Evolutionary conservation across 2,329 filamentous ascomycete genomes (phyloP), one percentile per base, ranked within the genome.

Genomic region (Aspergillus aculeatus): DNA sequence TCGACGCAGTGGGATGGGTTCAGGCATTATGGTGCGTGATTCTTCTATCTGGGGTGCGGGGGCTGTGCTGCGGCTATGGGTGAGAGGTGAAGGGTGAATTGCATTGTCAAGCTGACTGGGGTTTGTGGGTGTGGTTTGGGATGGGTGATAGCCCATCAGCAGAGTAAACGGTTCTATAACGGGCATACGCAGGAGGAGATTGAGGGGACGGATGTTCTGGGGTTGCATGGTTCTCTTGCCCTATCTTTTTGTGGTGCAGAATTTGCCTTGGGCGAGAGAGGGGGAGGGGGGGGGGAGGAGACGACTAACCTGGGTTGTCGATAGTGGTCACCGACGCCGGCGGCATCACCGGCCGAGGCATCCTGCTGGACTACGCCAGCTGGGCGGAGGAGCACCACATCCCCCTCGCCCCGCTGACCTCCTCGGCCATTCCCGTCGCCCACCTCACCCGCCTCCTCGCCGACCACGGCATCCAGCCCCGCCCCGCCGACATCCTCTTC

Each of bases 401-500:
- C 21, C n/a, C 65, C 2, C 64, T 79, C n/a, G 73, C 76, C 0
- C 69, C 76, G 2, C 80, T 83, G 59, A 66, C 75, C 24, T 70
- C 77, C 1, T 72, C 72, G 6, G 66, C 73, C 1, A 84, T 86
- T 53, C 73, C 81, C 0, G 67, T 81, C 1, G 69, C 70, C 0
- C 71, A 74, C 1, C 71, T 86, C 1, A 70, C 80, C 52, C 71
- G 76, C 24, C 75, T 84, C 9, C 80, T 80, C 0, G 68, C 71
- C 11, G 61, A 58, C 74, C 74, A 47, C 77, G 84, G 64, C 74
- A 76, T 21, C 76, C 78, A 0, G 69, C 72, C 1, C 1, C 73
- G 71, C 5, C 68, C 69, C 3, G 84, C 85, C 14, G 85, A 87
- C 59, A 83, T 87, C 31, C 75, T 87, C 47, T 78, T 87, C 63